Evolutionary conservation across 176 grass and related monocot genomes (phyloP), one percentile per base, ranked within the genome.

Genomic region (Poa annua): DNA sequence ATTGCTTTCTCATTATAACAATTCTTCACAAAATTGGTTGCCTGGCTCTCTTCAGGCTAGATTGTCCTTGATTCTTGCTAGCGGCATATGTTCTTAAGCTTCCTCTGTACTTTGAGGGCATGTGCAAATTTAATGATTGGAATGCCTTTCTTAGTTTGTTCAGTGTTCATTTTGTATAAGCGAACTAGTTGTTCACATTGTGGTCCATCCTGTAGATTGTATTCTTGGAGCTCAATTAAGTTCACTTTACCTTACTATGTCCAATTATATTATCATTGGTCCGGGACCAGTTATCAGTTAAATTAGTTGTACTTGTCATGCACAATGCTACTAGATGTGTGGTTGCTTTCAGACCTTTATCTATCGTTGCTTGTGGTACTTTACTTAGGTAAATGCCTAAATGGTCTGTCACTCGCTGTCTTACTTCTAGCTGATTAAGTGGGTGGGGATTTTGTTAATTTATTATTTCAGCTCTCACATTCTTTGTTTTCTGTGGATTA

Each of bases 181-280:
- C 53, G 41, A 63, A 69, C 86, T 75, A 53, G 61, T 90, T 84
- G 25, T 53, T 84, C 24, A 66, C 84, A 80, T 80, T 84, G 88
- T 87, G 88, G 85, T 87, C 80, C 88, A 87, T 90, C 59, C 20
- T 76, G 61, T 71, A 76, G 83, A 84, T 76, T 75, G 75, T 76
- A 63, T 63, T 84, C 80, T 52, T 52, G 42, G 60, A 90, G 69
- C 80, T 80, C 69, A 87, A 75, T 62, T 66, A 80, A 69, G 25
- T 69, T 80, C 8, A 22, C 33, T 35, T 76, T 75, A 12, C 75
- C 34, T 84, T 80, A 51, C 32, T 68, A 61, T 17, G 44, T 63
- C 63, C n/a, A 62, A 13, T 45, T 51, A 45, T 80, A 67, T 79
- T 63, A 61, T 87, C 24, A 70, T 90, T 78, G 82, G 60, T 84